A percentile compares a stretch with the other conserved stretches of the same genome.
Conservation (phyloP, 352 stramenopile genomes). For the Hyaloperonospora arabidopsidis region DNA sequence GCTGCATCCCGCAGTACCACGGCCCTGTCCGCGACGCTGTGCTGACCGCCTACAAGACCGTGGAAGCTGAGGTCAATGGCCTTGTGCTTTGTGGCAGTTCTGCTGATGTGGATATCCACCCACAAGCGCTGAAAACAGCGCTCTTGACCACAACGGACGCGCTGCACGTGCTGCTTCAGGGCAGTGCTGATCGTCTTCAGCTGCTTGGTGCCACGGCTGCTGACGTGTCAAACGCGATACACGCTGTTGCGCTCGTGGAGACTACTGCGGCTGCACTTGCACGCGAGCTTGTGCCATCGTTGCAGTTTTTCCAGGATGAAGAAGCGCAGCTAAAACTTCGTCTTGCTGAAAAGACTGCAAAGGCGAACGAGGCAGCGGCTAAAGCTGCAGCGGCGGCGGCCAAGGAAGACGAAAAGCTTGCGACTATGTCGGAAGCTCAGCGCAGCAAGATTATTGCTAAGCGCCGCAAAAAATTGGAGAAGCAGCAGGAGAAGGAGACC, state of each 20-base stretch:
- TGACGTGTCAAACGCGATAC: conserved; percentile 15
- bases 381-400: conserved; percentile 63
- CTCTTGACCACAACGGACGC: conserved; percentile 47
- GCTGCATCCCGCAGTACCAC: conserved; percentile 80
- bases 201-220: conserved; percentile 15
- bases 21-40: conserved; percentile 65
- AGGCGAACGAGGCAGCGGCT: conserved; percentile 54
- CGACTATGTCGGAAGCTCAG: conserved; percentile 66
- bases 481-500: conserved; percentile 72
- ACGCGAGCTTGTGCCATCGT: conserved; percentile 40
- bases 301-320: conserved; percentile 54
- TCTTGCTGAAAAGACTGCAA: conserved; percentile 46
- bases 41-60: conserved; percentile 52
- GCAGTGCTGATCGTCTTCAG: conserved; percentile 46
- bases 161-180: conserved; percentile 48
- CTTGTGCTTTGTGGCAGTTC: conserved; percentile 26
- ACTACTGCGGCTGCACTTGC: conserved; percentile 31
- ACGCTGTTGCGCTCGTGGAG: conserved; percentile 49
- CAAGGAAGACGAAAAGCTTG: conserved; percentile 81
- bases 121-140: conserved; percentile 55
- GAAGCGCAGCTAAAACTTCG: conserved; percentile 51
- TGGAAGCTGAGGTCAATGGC: conserved; percentile 70
- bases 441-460: conserved; percentile 73
- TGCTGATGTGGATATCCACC: conserved; percentile 38
- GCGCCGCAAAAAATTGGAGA: conserved; percentile 76